Conservation (phyloP, 2,329 filamentous ascomycete genomes). For the Fusarium succisae region DNA sequence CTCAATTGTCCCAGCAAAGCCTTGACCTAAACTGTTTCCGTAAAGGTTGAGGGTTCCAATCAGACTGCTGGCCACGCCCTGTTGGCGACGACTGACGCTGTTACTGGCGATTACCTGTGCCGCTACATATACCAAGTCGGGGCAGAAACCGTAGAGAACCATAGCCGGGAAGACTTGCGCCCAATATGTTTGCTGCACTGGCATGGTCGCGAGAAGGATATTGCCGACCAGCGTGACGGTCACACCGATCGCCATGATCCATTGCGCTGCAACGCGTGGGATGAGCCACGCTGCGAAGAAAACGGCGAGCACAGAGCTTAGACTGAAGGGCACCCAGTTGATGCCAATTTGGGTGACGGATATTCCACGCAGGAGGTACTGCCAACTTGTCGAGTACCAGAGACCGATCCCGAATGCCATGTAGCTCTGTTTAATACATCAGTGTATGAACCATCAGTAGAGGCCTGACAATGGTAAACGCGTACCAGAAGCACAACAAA, state of each 20-base stretch:
- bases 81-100: slow-evolving; percentile 56
- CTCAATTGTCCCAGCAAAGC: slow-evolving; percentile 50
- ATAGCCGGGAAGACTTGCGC: slow-evolving; percentile 53
- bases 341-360: slow-evolving; percentile 38
- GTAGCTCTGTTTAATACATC: slow-evolving; percentile 43
- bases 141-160: slow-evolving; percentile 49
- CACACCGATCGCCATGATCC: slow-evolving; percentile 57
- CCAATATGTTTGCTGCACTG: slow-evolving; percentile 53
- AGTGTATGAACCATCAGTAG: not conserved
- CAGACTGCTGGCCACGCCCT: slow-evolving; percentile 61
- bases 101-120: slow-evolving; percentile 65
- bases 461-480: fast-evolving
- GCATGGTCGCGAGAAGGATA: slow-evolving; percentile 52
- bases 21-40: slow-evolving; percentile 45
- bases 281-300: slow-evolving; percentile 53
- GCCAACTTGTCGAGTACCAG: slow-evolving; percentile 60
- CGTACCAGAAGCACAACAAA: slow-evolving; percentile 51
- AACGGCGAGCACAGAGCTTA: slow-evolving; percentile 4
- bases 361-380: slow-evolving; percentile 54
- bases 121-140: slow-evolving; percentile 60
- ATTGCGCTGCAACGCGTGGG: slow-evolving; percentile 56
- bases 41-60: slow-evolving; percentile 53
- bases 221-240: slow-evolving; percentile 5
- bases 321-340: not conserved
- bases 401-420: slow-evolving; percentile 59